phyloP scores from a whole-genome alignment of 2,329 filamentous ascomycete species.

The Alternaria infectoria region DNA sequence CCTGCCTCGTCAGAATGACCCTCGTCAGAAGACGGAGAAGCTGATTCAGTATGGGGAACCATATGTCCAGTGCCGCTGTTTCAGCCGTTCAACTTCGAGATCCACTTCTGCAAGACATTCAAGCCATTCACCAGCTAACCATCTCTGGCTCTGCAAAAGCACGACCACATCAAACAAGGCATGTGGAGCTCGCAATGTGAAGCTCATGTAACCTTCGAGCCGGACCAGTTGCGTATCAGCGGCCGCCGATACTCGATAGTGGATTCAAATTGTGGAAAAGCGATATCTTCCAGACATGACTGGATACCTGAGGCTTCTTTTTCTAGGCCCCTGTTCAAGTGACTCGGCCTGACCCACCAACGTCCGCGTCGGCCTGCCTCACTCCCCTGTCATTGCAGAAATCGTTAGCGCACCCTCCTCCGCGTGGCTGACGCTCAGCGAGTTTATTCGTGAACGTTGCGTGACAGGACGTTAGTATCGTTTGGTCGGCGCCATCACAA shows the following conservation, averaged over 20 bases:
- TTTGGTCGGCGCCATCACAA: slow-evolving; percentile 18
- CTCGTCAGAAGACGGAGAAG: neutral
- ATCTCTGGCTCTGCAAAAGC: slow-evolving; percentile 19
- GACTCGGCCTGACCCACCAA: slow-evolving; percentile 33
- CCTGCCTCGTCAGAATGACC: neutral
- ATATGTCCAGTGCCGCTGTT: slow-evolving; percentile 21
- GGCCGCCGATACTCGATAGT: slow-evolving; percentile 11
- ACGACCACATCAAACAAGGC: slow-evolving; percentile 20
- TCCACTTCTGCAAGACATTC: slow-evolving; percentile 26
- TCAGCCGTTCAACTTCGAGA: slow-evolving; percentile 16
- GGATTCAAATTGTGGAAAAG: slow-evolving; percentile 18
- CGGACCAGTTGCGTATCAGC: slow-evolving; percentile 19
- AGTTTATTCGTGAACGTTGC: slow-evolving; percentile 30
- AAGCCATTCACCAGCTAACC: slow-evolving; percentile 15
- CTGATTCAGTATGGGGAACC: slow-evolving; percentile 8
- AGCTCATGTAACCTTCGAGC: slow-evolving; percentile 19
- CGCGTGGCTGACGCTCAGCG: slow-evolving; percentile 23
- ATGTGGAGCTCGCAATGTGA: slow-evolving; percentile 28
- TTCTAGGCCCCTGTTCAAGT: slow-evolving; percentile 23
- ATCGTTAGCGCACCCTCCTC: slow-evolving; percentile 27
- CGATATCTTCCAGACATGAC: slow-evolving; percentile 20
- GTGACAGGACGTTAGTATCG: slow-evolving; percentile 25
- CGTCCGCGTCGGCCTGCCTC: slow-evolving; percentile 40
- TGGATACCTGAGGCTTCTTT: slow-evolving; percentile 23
- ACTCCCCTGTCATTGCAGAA: slow-evolving; percentile 23